These are phyloP conservation scores for Pyrenophora tritici-repentis DNA, from an alignment of 2,329 filamentous ascomycete species.

Conservation along the genomic window DNA sequence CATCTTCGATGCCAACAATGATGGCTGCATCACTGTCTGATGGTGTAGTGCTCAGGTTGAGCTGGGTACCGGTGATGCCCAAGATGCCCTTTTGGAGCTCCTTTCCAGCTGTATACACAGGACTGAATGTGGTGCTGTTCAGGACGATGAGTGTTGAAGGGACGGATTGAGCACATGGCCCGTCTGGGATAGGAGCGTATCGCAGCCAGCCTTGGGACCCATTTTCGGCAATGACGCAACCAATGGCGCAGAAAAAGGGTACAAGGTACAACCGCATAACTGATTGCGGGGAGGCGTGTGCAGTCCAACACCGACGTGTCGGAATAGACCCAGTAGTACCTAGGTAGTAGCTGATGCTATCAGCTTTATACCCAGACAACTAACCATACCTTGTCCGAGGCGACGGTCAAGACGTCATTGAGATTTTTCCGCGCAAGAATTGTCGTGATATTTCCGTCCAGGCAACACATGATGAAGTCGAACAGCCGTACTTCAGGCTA, in stretches of 20 bases:
- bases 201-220: slow-evolving; percentile 68
- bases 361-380: slow-evolving; percentile 11
- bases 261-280: slow-evolving; percentile 14
- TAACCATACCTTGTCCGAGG: not conserved
- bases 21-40: slow-evolving; percentile 43
- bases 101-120: slow-evolving; percentile 63
- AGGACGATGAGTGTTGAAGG: slow-evolving; percentile 59
- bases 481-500: slow-evolving; percentile 17
- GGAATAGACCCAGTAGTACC: too few species aligned
- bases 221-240: slow-evolving; percentile 56
- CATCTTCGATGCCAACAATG: slow-evolving; percentile 56
- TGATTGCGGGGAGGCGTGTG: not conserved
- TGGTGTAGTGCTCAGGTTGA: slow-evolving; percentile 43
- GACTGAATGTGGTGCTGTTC: slow-evolving; percentile 60
- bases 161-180: slow-evolving; percentile 48
- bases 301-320: not conserved
- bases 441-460: slow-evolving; percentile 1
- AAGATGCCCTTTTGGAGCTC: slow-evolving; percentile 64
- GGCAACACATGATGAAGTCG: not conserved
- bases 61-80: slow-evolving; percentile 60
- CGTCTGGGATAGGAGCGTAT: slow-evolving; percentile 60
- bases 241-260: not conserved
- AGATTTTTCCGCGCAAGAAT: not conserved
- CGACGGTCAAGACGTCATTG: slow-evolving; percentile 4
- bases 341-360: not conserved